Evolutionary conservation across 805 yeast species (phyloP).

Genomic region (Metschnikowia lunata): DNA sequence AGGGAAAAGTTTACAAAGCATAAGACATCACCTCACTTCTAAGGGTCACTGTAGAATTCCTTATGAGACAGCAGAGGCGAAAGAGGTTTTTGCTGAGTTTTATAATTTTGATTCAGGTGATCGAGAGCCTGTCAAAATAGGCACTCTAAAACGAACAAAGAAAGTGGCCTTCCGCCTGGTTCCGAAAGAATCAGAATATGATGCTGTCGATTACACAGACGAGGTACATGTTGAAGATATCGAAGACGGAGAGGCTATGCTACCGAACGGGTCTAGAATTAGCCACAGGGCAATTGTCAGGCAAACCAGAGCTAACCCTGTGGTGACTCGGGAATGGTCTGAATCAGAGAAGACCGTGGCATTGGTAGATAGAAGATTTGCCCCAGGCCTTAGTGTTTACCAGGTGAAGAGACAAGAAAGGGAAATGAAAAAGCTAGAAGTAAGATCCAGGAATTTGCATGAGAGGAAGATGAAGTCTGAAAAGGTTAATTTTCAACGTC

Average conservation of each 20-base stretch:
- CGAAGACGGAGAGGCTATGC: slow-evolving; percentile 22
- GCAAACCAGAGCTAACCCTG: slow-evolving; percentile 60
- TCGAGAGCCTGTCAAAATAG: slow-evolving; percentile 9
- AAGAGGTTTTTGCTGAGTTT: slow-evolving; percentile 31
- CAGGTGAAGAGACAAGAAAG: slow-evolving; percentile 34
- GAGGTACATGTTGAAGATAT: slow-evolving; percentile 14
- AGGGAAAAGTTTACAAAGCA: slow-evolving; percentile 38
- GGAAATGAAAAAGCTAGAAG: slow-evolving; percentile 22
- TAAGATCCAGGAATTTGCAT: slow-evolving; percentile 21
- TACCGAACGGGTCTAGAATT: slow-evolving; percentile 73
- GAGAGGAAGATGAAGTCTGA: slow-evolving; percentile 24
- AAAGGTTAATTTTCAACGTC: slow-evolving; percentile 32
- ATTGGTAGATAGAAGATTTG: slow-evolving; percentile 60
- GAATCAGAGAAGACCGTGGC: slow-evolving; percentile 75
- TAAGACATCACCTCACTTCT: slow-evolving; percentile 40
- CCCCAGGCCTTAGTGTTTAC: slow-evolving; percentile 31
- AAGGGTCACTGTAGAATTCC: slow-evolving; percentile 47
- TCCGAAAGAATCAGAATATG: slow-evolving; percentile 15
- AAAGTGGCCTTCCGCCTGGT: slow-evolving; percentile 25
- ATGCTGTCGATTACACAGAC: slow-evolving; percentile 13
- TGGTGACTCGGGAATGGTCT: slow-evolving; percentile 29
- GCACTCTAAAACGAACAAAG: slow-evolving; percentile 15
- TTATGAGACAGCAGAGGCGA: slow-evolving; percentile 40
- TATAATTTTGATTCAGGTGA: slow-evolving; percentile 30
- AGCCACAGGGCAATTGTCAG: slow-evolving; percentile 79